Conservation (phyloP, 2,329 filamentous ascomycete genomes). For the Monilinia aucupariae region DNA sequence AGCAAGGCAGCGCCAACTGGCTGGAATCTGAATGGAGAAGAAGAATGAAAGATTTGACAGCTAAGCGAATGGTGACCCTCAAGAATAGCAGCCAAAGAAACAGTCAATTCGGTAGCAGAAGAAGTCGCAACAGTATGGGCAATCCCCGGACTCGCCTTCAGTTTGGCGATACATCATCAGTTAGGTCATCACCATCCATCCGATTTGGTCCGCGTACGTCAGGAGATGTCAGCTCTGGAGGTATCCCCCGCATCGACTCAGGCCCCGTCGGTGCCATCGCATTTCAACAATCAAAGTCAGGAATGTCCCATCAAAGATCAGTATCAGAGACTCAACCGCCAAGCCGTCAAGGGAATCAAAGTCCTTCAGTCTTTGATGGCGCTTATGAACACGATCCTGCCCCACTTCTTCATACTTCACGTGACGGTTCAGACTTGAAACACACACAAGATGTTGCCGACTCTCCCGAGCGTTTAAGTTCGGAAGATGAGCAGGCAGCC, state of each 20-base stretch:
- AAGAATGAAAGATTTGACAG: constrained; percentile 81
- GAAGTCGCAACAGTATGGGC: constrained; percentile 51
- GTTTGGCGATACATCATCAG: constrained; percentile 49
- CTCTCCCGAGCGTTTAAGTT: constrained; percentile 50
- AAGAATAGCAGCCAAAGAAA: constrained; percentile 39
- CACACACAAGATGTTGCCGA: constrained; percentile 43
- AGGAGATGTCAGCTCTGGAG: constrained; percentile 15
- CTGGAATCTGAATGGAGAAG: constrained; percentile 85
- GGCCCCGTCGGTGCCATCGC: constrained; percentile 41
- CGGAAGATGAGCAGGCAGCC: constrained; percentile 48
- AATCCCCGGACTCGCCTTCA: constrained; percentile 47
- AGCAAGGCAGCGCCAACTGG: constrained; percentile 71
- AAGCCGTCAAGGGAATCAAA: constrained; percentile 27
- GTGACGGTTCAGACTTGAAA: constrained; percentile 34
- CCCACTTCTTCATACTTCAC: constrained; percentile 29
- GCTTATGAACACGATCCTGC: constrained; percentile 26
- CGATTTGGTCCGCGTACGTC: constrained; percentile 28
- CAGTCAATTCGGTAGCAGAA: constrained; percentile 50
- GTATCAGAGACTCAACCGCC: constrained; percentile 34
- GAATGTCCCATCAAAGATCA: constrained; percentile 29
- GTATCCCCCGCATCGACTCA: constrained; percentile 44
- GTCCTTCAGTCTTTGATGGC: constrained; percentile 27
- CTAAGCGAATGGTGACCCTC: constrained; percentile 65
- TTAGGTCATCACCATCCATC: constrained; percentile 48
- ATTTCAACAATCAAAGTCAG: constrained; percentile 20